Conservation (phyloP, 1,284 basidiomycete genomes). For the Phaffia rhodozyma region DNA sequence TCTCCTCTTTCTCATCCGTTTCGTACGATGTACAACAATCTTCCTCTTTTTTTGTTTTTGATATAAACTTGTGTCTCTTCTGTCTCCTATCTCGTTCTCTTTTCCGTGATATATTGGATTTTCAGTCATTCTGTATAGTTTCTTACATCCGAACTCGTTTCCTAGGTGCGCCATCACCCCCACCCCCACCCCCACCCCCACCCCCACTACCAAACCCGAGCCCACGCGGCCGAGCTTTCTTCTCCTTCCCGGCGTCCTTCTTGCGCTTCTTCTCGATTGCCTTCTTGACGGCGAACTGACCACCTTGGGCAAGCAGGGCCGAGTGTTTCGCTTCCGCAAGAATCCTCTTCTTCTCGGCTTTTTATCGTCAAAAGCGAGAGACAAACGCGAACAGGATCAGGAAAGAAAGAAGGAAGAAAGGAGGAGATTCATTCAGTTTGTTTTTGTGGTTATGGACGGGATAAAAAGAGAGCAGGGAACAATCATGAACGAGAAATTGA, state of each 20-base stretch:
- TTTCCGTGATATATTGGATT: too few relatives aligned
- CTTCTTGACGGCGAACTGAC: constrained; percentile 67
- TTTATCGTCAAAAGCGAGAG: background rate
- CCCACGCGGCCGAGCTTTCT: constrained; percentile 61
- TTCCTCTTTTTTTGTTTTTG: too few relatives aligned
- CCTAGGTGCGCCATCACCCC: constrained; percentile 10
- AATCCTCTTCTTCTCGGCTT: constrained; percentile 65
- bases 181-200: constrained; percentile 19
- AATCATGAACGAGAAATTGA: constrained; percentile 5
- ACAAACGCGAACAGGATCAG: background rate
- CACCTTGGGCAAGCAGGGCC: constrained; percentile 57
- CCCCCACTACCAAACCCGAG: constrained; percentile 22
- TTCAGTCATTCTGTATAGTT: too few relatives aligned
- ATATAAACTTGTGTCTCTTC: too few relatives aligned
- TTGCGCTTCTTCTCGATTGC: constrained; percentile 78
- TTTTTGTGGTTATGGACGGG: background rate
- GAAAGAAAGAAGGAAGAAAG: background rate
- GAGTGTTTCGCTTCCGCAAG: constrained; percentile 63
- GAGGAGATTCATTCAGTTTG: background rate
- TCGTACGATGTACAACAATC: too few relatives aligned
- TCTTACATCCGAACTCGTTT: constrained; percentile 16
- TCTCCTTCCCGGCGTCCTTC: constrained; percentile 80
- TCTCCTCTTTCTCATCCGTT: too few relatives aligned
- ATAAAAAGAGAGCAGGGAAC: background rate
- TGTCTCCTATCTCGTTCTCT: too few relatives aligned